Base-by-base conservation (phyloP, 306 rosid genomes). In the Cucurbita argyrosperma region DNA sequence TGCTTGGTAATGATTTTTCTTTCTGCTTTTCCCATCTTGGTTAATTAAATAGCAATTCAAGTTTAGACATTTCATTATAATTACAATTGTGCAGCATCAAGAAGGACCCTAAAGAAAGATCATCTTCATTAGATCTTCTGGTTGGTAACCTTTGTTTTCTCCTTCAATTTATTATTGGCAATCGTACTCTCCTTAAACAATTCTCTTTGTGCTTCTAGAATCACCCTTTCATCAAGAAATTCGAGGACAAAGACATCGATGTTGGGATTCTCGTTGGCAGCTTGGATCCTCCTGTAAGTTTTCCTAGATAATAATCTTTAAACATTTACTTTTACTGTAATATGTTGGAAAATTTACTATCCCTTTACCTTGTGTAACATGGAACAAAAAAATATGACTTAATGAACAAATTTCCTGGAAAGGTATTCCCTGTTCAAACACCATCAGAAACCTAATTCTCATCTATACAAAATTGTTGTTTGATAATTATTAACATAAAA, bases 171-270 rank as follows among this genome's bases (percentile, higher is more conserved):
- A 15, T 21, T 1, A 15, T n/a, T 55, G 16, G 73, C 62, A 50
- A 18, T 54, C 59, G 19, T 62, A 55, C 59, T 51, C 10, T 21
- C 56, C 54, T 54, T 75, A 46, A 42, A 35, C 67, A 59, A 76
- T 62, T 81, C 76, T 18, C 71, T 37, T 66, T 79, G 57, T 73
- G 60, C 19, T 83, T 84, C 57, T 90, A 95, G 99, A 77, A 43
- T 72, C 99, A 95, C 79, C 96, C 99, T 43, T 95, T 95, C 82
- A 95, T 95, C 71, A 91, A 95, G 78, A 95, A 95, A 88, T 95
- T 94, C 39, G 98, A 94, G 83, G 90, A 91, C 82, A 88, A 88
- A 84, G 99, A 95, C 79, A 86, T 95, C 35, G 97, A 95, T 78
- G 90, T 91, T 10, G 99, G 85, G 77, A 95, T 88, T 76, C 88